phyloP scores from a whole-genome alignment of 2,329 filamentous ascomycete genomes.

The Juglanconis sp. region DNA sequence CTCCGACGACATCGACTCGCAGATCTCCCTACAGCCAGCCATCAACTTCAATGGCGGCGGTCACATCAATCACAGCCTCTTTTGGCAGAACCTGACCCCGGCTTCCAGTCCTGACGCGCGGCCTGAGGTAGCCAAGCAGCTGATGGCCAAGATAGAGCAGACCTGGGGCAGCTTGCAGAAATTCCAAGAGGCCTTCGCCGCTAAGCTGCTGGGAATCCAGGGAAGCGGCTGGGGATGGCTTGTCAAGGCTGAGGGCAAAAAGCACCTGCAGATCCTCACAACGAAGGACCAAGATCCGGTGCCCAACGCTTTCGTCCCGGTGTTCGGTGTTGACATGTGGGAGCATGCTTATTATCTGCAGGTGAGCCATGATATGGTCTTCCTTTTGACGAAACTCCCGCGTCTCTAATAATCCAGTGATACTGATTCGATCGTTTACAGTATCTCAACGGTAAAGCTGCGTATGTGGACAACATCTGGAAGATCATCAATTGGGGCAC shows the following conservation, averaged over 20 bases:
- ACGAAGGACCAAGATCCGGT: constrained; percentile 87
- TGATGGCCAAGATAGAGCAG: constrained; percentile 58
- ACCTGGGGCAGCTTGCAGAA: constrained; percentile 66
- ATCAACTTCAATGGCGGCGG: constrained; percentile 69
- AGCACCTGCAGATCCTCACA: constrained; percentile 66
- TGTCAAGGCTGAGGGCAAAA: constrained; percentile 56
- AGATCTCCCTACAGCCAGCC: constrained; percentile 59
- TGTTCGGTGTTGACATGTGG: constrained; percentile 87
- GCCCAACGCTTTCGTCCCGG: constrained; percentile 58
- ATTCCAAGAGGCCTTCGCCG: constrained; percentile 65
- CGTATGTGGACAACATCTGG: constrained; percentile 75
- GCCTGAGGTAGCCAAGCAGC: constrained; percentile 51
- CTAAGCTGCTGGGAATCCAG: constrained; percentile 67
- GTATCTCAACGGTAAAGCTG: constrained; percentile 73
- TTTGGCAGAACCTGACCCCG: constrained; percentile 70
- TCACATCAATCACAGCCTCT: constrained; percentile 65
- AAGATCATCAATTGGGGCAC: constrained; percentile 76
- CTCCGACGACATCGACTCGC: constrained; percentile 53
- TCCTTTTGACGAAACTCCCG: no score
- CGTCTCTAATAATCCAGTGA: no score
- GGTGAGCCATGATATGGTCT: constrained; percentile 36
- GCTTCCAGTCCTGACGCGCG: constrained; percentile 55
- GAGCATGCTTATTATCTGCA: constrained; percentile 90
- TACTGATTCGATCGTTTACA: constrained; percentile 36
- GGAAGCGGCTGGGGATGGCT: constrained; percentile 90